phyloP scores from a whole-genome alignment of 331 rosid species.

The Malus hybrid region DNA sequence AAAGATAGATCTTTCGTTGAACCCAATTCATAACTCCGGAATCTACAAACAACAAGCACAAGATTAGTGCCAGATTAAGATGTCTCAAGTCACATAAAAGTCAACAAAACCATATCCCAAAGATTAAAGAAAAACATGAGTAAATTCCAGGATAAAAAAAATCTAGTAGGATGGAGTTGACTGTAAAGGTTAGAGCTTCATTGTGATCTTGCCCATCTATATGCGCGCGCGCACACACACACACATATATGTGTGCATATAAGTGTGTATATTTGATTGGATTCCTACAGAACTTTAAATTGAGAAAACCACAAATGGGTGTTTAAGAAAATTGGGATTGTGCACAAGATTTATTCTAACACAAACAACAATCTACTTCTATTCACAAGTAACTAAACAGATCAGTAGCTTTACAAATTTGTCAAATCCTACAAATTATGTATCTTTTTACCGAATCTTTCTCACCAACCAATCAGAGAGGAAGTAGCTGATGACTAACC shows the following conservation, averaged over 20 bases:
- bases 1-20: conserved; percentile 75
- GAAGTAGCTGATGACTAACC: neutral
- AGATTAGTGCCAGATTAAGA: neutral
- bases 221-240: no score
- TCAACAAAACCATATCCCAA: neutral
- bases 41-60: conserved; percentile 8
- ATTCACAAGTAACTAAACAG: neutral
- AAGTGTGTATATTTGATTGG: no score
- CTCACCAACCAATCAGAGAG: neutral
- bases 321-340: neutral
- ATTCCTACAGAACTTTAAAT: no score
- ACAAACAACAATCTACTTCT: neutral
- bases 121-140: neutral
- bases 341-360: neutral
- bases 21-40: conserved; percentile 64
- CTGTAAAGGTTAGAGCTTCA: neutral
- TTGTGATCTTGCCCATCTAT: neutral
- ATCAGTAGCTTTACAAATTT: neutral
- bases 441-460: neutral
- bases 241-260: no score
- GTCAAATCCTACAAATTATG: neutral
- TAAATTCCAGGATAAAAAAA: neutral
- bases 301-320: no score
- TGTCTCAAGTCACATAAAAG: neutral
- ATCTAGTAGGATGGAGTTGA: neutral